These are phyloP conservation scores for Scolecobasidium constrictum DNA, from an alignment of 2,329 filamentous ascomycete species.

Conservation along the genomic window DNA sequence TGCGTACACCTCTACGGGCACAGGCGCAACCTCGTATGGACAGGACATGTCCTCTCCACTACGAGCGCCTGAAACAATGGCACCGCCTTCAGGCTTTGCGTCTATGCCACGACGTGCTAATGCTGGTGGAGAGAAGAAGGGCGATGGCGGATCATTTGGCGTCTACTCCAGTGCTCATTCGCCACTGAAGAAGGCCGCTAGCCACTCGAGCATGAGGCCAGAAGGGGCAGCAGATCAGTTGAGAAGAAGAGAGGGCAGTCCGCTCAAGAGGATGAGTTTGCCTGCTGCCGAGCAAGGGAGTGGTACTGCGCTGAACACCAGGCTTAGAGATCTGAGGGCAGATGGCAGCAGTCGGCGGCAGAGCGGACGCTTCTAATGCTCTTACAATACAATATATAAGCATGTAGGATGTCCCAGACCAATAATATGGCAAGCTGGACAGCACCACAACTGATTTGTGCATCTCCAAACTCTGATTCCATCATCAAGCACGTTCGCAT, in stretches of 20 bases:
- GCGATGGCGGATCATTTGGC: slow-evolving; percentile 69
- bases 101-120: slow-evolving; percentile 33
- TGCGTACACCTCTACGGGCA: slow-evolving; percentile 27
- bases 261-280: slow-evolving; percentile 33
- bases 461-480: no score
- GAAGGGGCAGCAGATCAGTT: slow-evolving; percentile 16
- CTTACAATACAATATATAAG: no score
- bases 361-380: slow-evolving; percentile 8
- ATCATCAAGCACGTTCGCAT: no score
- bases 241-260: slow-evolving; percentile 26
- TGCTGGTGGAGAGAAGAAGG: slow-evolving; percentile 18
- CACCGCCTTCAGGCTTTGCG: slow-evolving; percentile 30
- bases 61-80: slow-evolving; percentile 31
- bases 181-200: slow-evolving; percentile 69
- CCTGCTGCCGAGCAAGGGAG: slow-evolving; percentile 13
- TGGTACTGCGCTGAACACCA: slow-evolving; percentile 5
- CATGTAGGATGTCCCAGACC: no score
- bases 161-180: slow-evolving; percentile 71
- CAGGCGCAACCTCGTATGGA: slow-evolving; percentile 18
- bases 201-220: slow-evolving; percentile 37
- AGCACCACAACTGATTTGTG: no score
- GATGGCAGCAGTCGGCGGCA: slow-evolving; percentile 1
- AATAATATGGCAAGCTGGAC: no score
- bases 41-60: slow-evolving; percentile 35
- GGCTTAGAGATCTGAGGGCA: slow-evolving; percentile 6